Percentiles rank a stretch among this genome's conserved stretches.
Conservation (phyloP, 495 filamentous ascomycete genomes). For the Venustampulla echinocandica region DNA sequence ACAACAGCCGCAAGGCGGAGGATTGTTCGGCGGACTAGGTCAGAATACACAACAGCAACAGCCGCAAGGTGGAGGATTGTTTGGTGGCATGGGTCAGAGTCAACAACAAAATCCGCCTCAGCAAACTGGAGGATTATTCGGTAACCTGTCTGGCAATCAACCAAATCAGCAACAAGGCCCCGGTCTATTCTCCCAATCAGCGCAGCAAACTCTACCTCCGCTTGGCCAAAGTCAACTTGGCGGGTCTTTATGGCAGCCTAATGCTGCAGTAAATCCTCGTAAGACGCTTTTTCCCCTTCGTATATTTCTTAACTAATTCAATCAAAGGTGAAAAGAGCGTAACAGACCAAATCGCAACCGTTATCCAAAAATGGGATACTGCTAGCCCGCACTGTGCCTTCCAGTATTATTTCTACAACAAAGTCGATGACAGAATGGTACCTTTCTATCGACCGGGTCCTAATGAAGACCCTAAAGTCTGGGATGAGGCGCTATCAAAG, state of each 20-base stretch:
- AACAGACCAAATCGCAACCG: constrained; percentile 69
- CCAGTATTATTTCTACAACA: constrained; percentile 90
- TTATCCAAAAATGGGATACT: constrained; percentile 80
- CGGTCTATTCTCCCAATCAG: constrained; percentile 25
- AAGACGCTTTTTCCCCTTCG: constrained; percentile 3
- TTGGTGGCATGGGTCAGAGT: constrained; percentile 20
- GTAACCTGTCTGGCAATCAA: constrained; percentile 6
- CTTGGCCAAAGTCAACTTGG: constrained; percentile 25
- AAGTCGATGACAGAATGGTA: constrained; percentile 65
- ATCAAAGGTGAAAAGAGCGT: constrained; percentile 72
- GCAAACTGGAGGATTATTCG: constrained; percentile 13
- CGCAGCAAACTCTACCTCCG: constrained; percentile 27
- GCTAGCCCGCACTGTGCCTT: constrained; percentile 63
- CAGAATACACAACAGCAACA: constrained; percentile 32
- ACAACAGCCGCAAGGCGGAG: constrained; percentile 17
- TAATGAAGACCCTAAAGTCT: constrained; percentile 72
- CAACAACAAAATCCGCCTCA: constrained; percentile 31
- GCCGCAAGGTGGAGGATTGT: constrained; percentile 6
- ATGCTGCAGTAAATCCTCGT: constrained; percentile 14
- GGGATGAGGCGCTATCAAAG: constrained; percentile 85
- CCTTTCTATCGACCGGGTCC: constrained; percentile 74
- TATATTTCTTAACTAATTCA: constrained; percentile 1
- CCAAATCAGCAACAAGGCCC: constrained; percentile 11
- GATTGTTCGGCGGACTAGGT: constrained; percentile 37
- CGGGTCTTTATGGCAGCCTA: constrained; percentile 34